Evolutionary conservation across 2,329 filamentous ascomycete species (phyloP).

Genomic region (Colletotrichum camelliae): DNA sequence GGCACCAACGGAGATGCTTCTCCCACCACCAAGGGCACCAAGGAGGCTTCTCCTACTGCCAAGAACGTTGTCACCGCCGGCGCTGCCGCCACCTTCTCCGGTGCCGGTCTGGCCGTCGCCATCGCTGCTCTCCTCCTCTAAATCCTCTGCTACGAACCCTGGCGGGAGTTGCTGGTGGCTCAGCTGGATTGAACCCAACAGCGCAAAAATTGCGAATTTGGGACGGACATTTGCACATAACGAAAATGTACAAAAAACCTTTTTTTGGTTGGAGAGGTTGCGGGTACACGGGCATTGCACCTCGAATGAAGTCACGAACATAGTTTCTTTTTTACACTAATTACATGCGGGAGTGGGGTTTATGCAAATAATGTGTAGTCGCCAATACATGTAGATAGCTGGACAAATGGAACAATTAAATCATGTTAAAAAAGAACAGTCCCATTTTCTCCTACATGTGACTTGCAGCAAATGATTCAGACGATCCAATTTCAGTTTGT

Average conservation of each 20-base stretch:
- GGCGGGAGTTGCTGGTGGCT: background rate
- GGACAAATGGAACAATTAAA: background rate
- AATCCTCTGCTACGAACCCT: background rate
- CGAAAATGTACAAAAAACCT: background rate
- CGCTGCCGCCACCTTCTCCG: constrained; percentile 8
- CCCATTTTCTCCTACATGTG: background rate
- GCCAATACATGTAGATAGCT: background rate
- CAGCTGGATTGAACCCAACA: background rate
- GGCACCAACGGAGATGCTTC: background rate
- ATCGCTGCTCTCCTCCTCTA: constrained; percentile 13
- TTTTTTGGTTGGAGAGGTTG: background rate
- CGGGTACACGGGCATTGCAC: background rate
- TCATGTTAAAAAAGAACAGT: background rate
- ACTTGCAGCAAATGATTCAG: background rate
- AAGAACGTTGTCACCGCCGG: constrained; percentile 13
- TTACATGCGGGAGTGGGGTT: background rate
- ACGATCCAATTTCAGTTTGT: background rate
- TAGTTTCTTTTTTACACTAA: background rate
- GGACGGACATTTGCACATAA: background rate
- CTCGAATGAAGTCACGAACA: background rate
- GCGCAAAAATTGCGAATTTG: background rate
- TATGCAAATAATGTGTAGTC: background rate
- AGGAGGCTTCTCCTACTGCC: background rate
- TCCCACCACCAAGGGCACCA: background rate
- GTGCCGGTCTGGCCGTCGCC: background rate